Base-by-base conservation (phyloP, 2,329 filamentous ascomycete genomes). In the Exophiala oligosperma region DNA sequence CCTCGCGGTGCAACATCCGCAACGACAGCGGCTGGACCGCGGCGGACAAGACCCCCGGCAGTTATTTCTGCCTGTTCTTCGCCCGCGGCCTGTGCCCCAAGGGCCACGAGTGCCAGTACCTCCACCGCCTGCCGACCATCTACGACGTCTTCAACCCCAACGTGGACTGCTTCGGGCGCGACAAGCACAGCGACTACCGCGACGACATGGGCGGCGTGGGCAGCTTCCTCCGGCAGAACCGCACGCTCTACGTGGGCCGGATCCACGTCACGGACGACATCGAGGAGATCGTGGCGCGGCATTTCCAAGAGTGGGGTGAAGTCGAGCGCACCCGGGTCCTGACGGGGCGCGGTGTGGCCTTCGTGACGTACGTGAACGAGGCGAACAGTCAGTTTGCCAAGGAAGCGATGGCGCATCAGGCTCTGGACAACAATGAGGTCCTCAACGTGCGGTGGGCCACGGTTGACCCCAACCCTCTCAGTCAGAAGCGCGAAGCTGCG, bases 171-270 rank as follows among this genome's bases (percentile, higher is more conserved):
- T 99, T 99, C 70, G 91, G 91, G 1, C 83, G 93, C 58, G 93
- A 97, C 79, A 96, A 96, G 77, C 90, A 91, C 70, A 88, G 84
- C 62, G 93, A 96, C 70, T 97, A 97, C 75, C 81, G 92, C 68
- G 93, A 97, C 72, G 93, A 97, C 73, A 97, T 99, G 94, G 92
- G 93, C 53, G 95, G 95, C 64, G 92, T 97, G 1, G 94, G 94
- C 26, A 91, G 86, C 61, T 99, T 99, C 70, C 88, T 92, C 85
- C 83, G 94, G 23, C 90, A 96, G 70, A 99, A 99, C 71, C 83
- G 94, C 32, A 99, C 94, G 1, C 80, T 99, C 4, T 99, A 99
- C 68, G 85, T 97, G 0, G 94, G 94, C 4, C 82, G 92, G 49
- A 97, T 99, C 72, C 91, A 97, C 73, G 93, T 96, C 37, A 93